Conservation (phyloP, 805 yeast genomes). For the Vanderwaltozyma yarrowii region DNA sequence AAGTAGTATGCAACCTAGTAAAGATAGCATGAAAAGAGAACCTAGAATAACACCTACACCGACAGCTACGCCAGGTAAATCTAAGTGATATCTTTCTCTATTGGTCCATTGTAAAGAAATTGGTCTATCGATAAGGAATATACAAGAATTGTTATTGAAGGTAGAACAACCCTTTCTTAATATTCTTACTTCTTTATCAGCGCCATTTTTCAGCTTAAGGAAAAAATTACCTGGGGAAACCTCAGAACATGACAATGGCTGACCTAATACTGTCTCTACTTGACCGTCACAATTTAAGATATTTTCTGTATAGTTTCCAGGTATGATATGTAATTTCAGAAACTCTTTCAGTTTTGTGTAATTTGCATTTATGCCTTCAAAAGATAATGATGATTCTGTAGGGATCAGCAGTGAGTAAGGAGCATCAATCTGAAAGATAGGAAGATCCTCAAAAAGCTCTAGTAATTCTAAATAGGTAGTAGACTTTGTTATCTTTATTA, state of each 20-base stretch:
- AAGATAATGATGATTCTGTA: constrained; percentile 41
- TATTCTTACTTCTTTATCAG: constrained; percentile 48
- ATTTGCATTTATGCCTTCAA: constrained; percentile 39
- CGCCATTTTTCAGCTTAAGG: constrained; percentile 37
- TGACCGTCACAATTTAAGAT: constrained; percentile 39
- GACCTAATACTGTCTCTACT: constrained; percentile 36
- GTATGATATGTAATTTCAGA: constrained; percentile 59
- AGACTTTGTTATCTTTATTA: constrained; percentile 47
- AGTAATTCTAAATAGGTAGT: constrained; percentile 38
- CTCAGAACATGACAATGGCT: constrained; percentile 35
- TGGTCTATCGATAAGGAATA: constrained; percentile 58
- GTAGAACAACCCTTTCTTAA: constrained; percentile 53
- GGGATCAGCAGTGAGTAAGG: constrained; percentile 67
- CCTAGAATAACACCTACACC: constrained; percentile 61
- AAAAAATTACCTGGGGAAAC: constrained; percentile 31
- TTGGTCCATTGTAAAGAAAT: constrained; percentile 56
- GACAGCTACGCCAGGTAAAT: constrained; percentile 57
- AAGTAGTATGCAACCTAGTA: constrained; percentile 9
- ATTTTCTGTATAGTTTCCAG: constrained; percentile 39
- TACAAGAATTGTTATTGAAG: constrained; percentile 34
- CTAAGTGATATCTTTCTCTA: constrained; percentile 42
- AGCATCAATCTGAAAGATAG: constrained; percentile 32
- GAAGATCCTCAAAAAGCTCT: constrained; percentile 31
- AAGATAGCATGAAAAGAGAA: constrained; percentile 26
- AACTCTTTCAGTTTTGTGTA: constrained; percentile 41